Evolutionary conservation across 1,284 basidiomycete species (phyloP).

Genomic region (Ceratobasidium sp.): DNA sequence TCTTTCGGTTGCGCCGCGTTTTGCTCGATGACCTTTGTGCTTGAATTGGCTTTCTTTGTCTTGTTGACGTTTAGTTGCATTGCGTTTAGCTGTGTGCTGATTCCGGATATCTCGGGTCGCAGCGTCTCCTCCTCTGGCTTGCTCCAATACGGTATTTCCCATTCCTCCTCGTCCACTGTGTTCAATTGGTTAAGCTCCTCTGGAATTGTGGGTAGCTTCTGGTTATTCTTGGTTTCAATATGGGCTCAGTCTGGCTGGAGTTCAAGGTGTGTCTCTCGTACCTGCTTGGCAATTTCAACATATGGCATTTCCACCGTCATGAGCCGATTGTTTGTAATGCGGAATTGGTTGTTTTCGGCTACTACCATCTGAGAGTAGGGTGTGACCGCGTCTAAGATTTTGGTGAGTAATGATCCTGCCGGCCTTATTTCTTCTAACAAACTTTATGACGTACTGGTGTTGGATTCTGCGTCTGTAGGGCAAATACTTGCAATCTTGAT

Average conservation of each 20-base stretch:
- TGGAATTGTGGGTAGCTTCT: no score
- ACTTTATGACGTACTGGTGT: neutral
- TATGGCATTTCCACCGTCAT: neutral
- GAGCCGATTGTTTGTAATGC: neutral
- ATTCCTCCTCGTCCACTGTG: no score
- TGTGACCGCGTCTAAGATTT: neutral
- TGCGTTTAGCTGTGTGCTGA: neutral
- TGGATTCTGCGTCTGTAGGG: neutral
- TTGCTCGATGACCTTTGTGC: slow-evolving; percentile 28
- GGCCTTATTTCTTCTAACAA: neutral
- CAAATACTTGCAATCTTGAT: slow-evolving; percentile 11
- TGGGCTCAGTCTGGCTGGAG: neutral
- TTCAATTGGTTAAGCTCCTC: no score
- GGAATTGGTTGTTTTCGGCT: neutral
- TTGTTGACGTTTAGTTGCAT: neutral
- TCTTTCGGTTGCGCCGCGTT: slow-evolving; percentile 46
- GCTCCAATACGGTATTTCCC: no score
- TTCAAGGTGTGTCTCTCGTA: neutral
- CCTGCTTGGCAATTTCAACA: neutral
- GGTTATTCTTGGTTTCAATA: no score
- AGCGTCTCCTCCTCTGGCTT: no score
- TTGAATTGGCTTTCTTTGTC: neutral
- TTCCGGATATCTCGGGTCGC: no score
- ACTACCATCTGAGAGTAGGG: neutral
- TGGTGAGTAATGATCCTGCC: neutral